Conservation (phyloP, 352 stramenopile species). For the Saprolegnia diclina region DNA sequence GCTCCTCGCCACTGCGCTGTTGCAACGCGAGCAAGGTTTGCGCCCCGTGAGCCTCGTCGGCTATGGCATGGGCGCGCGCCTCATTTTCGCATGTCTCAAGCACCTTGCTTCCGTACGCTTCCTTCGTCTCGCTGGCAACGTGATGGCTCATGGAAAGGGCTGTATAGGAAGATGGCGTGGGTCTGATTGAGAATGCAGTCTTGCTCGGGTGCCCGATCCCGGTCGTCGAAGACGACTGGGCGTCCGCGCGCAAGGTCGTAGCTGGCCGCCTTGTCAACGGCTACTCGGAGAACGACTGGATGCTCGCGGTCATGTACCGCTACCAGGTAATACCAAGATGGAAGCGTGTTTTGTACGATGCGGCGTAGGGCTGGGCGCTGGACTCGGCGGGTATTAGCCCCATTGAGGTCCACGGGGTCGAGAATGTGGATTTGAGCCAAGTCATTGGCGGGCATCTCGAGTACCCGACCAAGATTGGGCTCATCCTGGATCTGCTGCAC, state of each 20-base stretch:
- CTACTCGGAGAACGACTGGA: constrained; percentile 86
- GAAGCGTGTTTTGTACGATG: background rate
- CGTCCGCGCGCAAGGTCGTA: constrained; percentile 57
- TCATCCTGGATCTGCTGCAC: constrained; percentile 69
- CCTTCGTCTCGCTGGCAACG: background rate
- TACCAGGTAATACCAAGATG: constrained; percentile 39
- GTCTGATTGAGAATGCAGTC: constrained; percentile 86
- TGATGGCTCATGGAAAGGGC: too few species aligned
- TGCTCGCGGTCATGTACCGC: constrained; percentile 88
- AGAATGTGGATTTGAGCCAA: constrained; percentile 79
- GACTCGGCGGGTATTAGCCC: constrained; percentile 69
- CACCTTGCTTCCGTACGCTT: constrained; percentile 53
- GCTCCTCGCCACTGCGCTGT: constrained; percentile 61
- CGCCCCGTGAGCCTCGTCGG: constrained; percentile 85
- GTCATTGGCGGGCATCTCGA: constrained; percentile 78
- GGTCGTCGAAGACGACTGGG: constrained; percentile 56
- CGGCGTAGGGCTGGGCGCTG: constrained; percentile 46
- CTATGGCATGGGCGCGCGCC: constrained; percentile 82
- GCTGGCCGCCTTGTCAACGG: constrained; percentile 86
- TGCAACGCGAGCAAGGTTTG: constrained; percentile 59
- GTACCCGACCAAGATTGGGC: constrained; percentile 85
- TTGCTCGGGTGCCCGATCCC: constrained; percentile 78
- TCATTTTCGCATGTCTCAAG: constrained; percentile 89
- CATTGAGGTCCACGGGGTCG: constrained; percentile 57
- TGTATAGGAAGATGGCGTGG: constrained; percentile 42